Base-by-base conservation (phyloP, 148 eudicot species). In the Rheum nobile region DNA sequence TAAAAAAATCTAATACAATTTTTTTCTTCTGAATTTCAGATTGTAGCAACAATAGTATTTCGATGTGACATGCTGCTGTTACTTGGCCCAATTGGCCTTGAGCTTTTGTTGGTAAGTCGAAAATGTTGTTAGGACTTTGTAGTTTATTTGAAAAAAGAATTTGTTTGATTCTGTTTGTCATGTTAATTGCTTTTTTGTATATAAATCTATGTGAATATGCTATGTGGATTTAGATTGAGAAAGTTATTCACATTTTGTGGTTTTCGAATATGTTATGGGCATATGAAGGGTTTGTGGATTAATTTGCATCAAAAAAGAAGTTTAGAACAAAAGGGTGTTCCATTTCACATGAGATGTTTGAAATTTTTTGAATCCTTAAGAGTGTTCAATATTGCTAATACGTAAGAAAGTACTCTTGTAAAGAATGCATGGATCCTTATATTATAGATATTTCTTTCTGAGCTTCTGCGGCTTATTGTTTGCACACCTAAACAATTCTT, bases 51-150 rank as follows among this genome's bases (percentile, higher is more conserved):
- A 71, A 46, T 87, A 75, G 71, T 91, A 79, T 95, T 95, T 84
- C 83, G 98, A 84, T 95, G 98, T 71, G 98, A 95, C 78, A 86
- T 90, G 76, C 81, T 95, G 82, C 81, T 95, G 55, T 86, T 95
- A 68, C 88, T 90, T 52, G 77, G 93, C 59, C 96, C 97, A 78
- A 80, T 95, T 54, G 98, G 97, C 46, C 85, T 95, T 72, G 87
- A 87, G 77, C 90, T 95, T 71, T 82, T 95, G 85, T 74, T 95
- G 97, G 98, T 94, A 86, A 54, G 91, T 83, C 74, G 44, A 75
- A 11, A 48, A 44, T 67, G n/a, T 24, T 14, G 67, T 21, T 29
- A 35, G 10, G 31, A 14, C 55, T 21, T 17, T 24, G 3, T 22
- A 44, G 21, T 54, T 22, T 13, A 26, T 61, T 28, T 13, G 6